Conservation (phyloP, 2,329 filamentous ascomycete genomes). For the Coniochaeta ligniaria region DNA sequence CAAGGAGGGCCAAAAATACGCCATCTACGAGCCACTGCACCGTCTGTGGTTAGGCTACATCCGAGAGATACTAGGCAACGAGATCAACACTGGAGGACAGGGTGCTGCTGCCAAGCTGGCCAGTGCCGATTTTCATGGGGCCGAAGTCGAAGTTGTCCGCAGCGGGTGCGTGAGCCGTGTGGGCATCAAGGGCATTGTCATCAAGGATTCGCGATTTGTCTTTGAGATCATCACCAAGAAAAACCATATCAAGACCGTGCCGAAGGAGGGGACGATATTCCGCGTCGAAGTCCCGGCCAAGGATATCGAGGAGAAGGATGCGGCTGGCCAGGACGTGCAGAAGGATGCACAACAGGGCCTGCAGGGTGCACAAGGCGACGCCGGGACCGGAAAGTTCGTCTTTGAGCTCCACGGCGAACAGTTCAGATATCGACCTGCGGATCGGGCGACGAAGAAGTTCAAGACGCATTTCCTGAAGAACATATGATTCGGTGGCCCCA, state of each 20-base stretch:
- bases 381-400: constrained; percentile 21
- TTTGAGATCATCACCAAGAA: constrained; percentile 75
- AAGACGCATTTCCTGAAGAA: constrained; percentile 74
- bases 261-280: constrained; percentile 88
- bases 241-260: constrained; percentile 68
- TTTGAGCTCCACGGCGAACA: constrained; percentile 87
- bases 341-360: constrained; percentile 12
- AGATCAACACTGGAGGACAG: constrained; percentile 47
- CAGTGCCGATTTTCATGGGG: constrained; percentile 87
- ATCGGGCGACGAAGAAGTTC: constrained; percentile 87
- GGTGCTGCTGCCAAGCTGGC: constrained; percentile 66
- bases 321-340: constrained; percentile 12
- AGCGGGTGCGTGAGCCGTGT: constrained; percentile 77
- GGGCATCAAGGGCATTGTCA: constrained; percentile 77
- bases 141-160: constrained; percentile 72
- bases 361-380: constrained; percentile 26
- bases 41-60: constrained; percentile 80
- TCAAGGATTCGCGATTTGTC: constrained; percentile 79
- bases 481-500: constrained; percentile 41
- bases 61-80: constrained; percentile 66
- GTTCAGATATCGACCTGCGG: constrained; percentile 74
- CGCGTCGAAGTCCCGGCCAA: constrained; percentile 58
- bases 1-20: constrained; percentile 60
- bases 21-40: constrained; percentile 71
- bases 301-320: constrained; percentile 13